These are phyloP conservation scores for Biscutella laevigata DNA, from an alignment of 441 rosid species.

Conservation along the genomic window DNA sequence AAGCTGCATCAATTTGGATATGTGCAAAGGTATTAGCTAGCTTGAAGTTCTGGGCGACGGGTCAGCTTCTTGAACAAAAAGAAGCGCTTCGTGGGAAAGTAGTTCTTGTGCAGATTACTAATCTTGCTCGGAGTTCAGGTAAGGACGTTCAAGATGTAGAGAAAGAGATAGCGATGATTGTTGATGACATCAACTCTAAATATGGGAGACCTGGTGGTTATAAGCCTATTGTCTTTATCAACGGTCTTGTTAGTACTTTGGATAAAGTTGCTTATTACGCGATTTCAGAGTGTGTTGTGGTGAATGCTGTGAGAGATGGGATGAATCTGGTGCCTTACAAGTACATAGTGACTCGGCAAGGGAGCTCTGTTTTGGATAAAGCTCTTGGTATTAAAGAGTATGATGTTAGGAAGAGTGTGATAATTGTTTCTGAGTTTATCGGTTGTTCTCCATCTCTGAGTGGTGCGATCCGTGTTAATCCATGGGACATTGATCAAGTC, in stretches of 20 bases:
- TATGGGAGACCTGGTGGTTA: constrained; percentile 52
- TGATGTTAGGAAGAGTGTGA: constrained; percentile 47
- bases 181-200: constrained; percentile 36
- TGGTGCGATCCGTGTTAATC: constrained; percentile 79
- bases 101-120: constrained; percentile 68
- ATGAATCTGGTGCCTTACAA: constrained; percentile 80
- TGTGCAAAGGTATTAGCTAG: constrained; percentile 57
- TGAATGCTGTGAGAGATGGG: constrained; percentile 78
- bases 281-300: constrained; percentile 65
- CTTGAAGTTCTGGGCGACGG: constrained; percentile 65
- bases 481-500: constrained; percentile 60
- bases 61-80: constrained; percentile 45
- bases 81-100: constrained; percentile 42
- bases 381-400: constrained; percentile 39
- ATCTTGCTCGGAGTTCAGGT: constrained; percentile 73
- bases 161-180: constrained; percentile 32
- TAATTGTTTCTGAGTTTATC: constrained; percentile 77
- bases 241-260: constrained; percentile 45
- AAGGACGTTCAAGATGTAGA: constrained; percentile 57
- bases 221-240: constrained; percentile 50
- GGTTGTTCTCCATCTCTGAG: constrained; percentile 89
- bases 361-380: constrained; percentile 48
- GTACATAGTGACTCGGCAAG: constrained; percentile 67
- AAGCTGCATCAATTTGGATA: constrained; percentile 75
- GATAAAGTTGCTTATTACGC: constrained; percentile 69